Base-by-base conservation (phyloP, 2,329 filamentous ascomycete genomes). In the Aspergillus sp. region DNA sequence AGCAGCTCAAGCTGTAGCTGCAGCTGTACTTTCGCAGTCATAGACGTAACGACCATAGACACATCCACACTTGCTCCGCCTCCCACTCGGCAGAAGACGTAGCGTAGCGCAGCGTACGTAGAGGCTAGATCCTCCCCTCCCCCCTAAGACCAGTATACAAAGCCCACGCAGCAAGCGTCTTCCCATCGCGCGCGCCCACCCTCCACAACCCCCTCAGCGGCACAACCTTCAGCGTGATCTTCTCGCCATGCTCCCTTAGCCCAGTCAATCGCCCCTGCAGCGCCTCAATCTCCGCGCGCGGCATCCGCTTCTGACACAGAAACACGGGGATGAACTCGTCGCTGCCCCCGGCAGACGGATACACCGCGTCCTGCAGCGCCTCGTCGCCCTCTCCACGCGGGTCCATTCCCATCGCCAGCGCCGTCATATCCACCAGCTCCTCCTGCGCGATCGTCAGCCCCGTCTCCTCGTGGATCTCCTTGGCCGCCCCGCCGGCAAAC, bases 261-360 rank as follows among this genome's bases (percentile, higher is more conserved):
- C 82, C 82, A 0, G 81, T 84, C 58, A 82, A 64, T 49, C 77
- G 79, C 4, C 79, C 81, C 56, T 78, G 73, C 57, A 82, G 69
- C 34, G 71, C 71, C 32, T 79, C 70, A 57, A 85, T 76, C 29
- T 81, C 71, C 4, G 65, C 61, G 31, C 75, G 66, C 1, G 75
- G 66, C 53, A 85, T 71, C 3, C 76, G 65, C 61, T 83, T 83
- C 62, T 82, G 76, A 55, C 77, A 81, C 29, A 84, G 60, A 54
- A 84, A 81, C 5, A 84, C 60, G 0, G 81, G 79, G 21, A 84
- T 79, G 58, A 81, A 84, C 55, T 85, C 82, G 62, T 85, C 82
- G 52, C 79, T 80, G 2, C 78, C 82, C 2, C 82, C 82, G 0
- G 79, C 70, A 11, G 75, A 79, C 0, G 81, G 78, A 60, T 84